phyloP scores from a whole-genome alignment of 2,329 filamentous ascomycete species.

The Fusarium multiceps region DNA sequence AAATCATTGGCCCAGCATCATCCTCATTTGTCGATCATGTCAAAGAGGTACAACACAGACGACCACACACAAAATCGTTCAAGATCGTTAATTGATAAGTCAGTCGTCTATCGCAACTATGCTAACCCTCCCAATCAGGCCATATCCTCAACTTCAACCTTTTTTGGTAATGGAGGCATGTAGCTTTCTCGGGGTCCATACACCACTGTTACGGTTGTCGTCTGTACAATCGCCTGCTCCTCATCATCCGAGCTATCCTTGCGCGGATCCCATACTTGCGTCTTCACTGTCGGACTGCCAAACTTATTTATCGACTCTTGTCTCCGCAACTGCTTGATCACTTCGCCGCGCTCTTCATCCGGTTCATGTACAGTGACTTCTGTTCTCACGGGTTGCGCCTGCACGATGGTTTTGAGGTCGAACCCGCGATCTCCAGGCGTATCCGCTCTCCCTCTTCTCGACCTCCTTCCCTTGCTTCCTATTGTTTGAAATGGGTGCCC shows the following conservation, averaged over 20 bases:
- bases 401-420: slow-evolving; percentile 39
- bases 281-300: slow-evolving; percentile 18
- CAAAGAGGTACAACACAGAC: background rate
- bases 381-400: slow-evolving; percentile 36
- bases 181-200: slow-evolving; percentile 35
- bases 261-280: slow-evolving; percentile 20
- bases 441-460: slow-evolving; percentile 16
- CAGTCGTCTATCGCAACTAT: background rate
- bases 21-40: background rate
- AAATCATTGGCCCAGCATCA: background rate
- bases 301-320: slow-evolving; percentile 43
- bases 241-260: slow-evolving; percentile 26
- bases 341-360: slow-evolving; percentile 25
- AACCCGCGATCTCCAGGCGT: slow-evolving; percentile 29
- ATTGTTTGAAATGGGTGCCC: slow-evolving; percentile 38
- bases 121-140: background rate
- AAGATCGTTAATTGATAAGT: background rate
- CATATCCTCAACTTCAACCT: background rate
- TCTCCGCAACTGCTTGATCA: slow-evolving; percentile 35
- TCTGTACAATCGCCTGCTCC: slow-evolving; percentile 42
- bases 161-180: background rate
- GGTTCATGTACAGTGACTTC: slow-evolving; percentile 24
- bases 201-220: slow-evolving; percentile 42
- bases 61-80: background rate
- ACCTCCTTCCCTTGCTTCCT: slow-evolving; percentile 13